These are phyloP conservation scores for Climacium dendroides DNA, from an alignment of 225 moss, liverwort and hornwort species.

Conservation along the genomic window DNA sequence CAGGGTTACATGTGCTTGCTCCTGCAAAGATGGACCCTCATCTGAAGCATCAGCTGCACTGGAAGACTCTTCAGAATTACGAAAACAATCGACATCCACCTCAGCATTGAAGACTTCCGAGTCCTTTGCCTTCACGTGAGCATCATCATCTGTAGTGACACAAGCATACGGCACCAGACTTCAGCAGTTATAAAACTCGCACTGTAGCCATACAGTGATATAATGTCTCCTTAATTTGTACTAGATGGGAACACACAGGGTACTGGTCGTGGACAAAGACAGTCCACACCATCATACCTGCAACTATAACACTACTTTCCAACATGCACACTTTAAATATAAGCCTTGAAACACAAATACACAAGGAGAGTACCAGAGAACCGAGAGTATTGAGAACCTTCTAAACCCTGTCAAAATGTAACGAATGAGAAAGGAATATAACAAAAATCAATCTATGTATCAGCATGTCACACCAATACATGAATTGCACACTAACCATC, in stretches of 20 bases:
- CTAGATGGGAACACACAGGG: not conserved
- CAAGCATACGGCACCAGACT: not conserved
- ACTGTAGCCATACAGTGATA: not conserved
- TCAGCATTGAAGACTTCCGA: conserved; percentile 14
- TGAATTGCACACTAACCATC: conserved; percentile 25
- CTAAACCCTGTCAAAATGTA: not conserved
- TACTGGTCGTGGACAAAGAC: not conserved
- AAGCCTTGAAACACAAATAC: not conserved
- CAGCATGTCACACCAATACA: not conserved
- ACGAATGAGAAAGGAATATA: not conserved
- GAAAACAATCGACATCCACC: conserved; percentile 21
- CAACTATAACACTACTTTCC: not conserved
- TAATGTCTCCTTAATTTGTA: not conserved
- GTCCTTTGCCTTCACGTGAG: conserved; percentile 6
- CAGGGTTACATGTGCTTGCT: conserved; percentile 17
- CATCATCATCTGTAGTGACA: conserved; percentile 22
- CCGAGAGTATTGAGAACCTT: not conserved
- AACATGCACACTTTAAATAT: not conserved
- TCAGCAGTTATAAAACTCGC: not conserved
- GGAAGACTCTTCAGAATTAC: conserved; percentile 12
- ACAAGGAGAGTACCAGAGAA: not conserved
- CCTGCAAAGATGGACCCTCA: conserved; percentile 19
- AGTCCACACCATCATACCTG: not conserved
- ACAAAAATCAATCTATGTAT: not conserved
- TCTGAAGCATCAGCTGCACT: conserved; percentile 25